Base-by-base conservation (phyloP, 2,329 filamentous ascomycete species). In the Calonectria leucothoes region DNA sequence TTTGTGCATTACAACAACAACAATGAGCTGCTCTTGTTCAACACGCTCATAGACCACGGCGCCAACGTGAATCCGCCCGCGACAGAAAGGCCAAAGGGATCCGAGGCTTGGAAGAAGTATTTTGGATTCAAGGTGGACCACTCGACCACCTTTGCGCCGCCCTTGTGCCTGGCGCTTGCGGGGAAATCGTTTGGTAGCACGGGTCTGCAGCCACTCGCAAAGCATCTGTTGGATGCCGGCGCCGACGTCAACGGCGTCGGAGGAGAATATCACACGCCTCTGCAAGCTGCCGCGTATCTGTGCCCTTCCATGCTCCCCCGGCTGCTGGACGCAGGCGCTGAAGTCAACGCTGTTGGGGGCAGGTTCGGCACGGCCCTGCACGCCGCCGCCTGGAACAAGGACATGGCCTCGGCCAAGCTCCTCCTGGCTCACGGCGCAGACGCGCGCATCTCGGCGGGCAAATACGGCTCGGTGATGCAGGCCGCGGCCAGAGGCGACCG, bases 311-410 rank as follows among this genome's bases (percentile, higher is more conserved):
- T 66, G 29, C 7, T 66, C 4, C 14, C 27, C 12, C 27, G 15
- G 14, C 33, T 66, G 17, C 31, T 66, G 14, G 64, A 52, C 3
- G 29, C 31, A 2, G 64, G 64, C 12, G 64, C 64, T 7, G 45
- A 66, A 27, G 45, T 66, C 45, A 66, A 66, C 23, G 64, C 64
- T 20, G 15, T 29, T 2, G 64, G 64, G 23, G 64, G 64, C 48
- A 52, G 31, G n/a, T 66, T 66, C 23, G 45, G 64, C 15, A 66
- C 64, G 14, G 64, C 64, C 27, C 23, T 66, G 20, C 64, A 66
- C 35, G 64, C 64, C 8, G 64, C 64, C 29, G 64, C 48, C 15
- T 66, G 42, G 48, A 66, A 52, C 48, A 52, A 66, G 45, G 64
- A 66, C 31, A 39, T 66, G 2, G 33, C 52, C 3, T 51, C 45